phyloP scores from a whole-genome alignment of 2,329 filamentous ascomycete species.

The Ceratocystis cacaofunesta region DNA sequence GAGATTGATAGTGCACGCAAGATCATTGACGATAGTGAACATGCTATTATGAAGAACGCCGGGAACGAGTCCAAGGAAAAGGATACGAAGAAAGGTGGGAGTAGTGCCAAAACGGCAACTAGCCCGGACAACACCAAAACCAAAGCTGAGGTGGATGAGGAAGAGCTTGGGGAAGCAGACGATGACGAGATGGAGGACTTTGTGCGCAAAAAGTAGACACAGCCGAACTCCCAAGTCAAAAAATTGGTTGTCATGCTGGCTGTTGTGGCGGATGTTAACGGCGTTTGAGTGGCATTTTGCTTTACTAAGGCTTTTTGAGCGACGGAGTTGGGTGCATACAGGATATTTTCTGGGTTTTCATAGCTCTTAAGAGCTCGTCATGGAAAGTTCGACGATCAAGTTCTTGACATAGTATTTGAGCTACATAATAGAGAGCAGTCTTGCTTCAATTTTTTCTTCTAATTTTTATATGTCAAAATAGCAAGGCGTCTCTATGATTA shows the following conservation, averaged over 20 bases:
- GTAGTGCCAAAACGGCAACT: conserved; percentile 18
- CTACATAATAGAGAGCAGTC: too few species aligned
- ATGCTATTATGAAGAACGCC: conserved; percentile 41
- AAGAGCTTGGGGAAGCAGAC: conserved; percentile 38
- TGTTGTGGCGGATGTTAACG: background rate
- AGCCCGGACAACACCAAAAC: conserved; percentile 4
- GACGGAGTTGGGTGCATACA: background rate
- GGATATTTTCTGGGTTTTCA: background rate
- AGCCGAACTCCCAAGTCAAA: background rate
- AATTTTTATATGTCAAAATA: background rate
- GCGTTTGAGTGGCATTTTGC: background rate
- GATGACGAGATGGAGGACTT: conserved; percentile 33
- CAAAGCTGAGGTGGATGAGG: conserved; percentile 27
- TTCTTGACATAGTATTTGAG: too few species aligned
- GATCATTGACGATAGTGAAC: conserved; percentile 53
- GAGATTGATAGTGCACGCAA: conserved; percentile 74
- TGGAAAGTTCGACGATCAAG: too few species aligned
- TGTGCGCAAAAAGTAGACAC: conserved; percentile 26
- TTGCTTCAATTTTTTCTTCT: too few species aligned
- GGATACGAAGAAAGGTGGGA: conserved; percentile 20
- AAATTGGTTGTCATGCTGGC: background rate
- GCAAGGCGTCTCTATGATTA: too few species aligned
- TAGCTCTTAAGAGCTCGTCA: background rate
- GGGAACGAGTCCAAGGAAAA: conserved; percentile 30
- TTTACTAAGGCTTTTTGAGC: background rate